These are phyloP conservation scores for Penicillium verrucosum DNA, from an alignment of 2,329 filamentous ascomycete genomes.

Conservation along the genomic window DNA sequence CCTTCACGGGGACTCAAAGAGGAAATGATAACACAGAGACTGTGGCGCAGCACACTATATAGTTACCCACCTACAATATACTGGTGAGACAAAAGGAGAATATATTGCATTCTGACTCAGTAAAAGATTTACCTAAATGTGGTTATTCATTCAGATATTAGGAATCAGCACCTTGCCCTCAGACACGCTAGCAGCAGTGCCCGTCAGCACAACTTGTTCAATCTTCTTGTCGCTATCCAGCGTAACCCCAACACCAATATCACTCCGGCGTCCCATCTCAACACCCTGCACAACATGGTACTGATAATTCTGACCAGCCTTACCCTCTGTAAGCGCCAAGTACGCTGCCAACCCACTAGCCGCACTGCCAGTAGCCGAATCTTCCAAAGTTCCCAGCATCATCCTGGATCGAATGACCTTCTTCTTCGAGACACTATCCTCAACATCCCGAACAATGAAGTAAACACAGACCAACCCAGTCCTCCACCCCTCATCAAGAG, in stretches of 20 bases:
- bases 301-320: slow-evolving; percentile 25
- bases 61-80: not conserved
- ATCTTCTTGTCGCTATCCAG: slow-evolving; percentile 26
- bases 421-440: slow-evolving; percentile 57
- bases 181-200: slow-evolving; percentile 35
- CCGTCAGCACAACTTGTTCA: slow-evolving; percentile 34
- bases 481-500: slow-evolving; percentile 37
- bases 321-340: slow-evolving; percentile 48
- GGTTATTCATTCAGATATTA: slow-evolving; percentile 1
- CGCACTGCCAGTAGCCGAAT: slow-evolving; percentile 53
- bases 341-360: slow-evolving; percentile 57
- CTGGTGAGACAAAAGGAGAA: not conserved
- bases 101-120: not conserved
- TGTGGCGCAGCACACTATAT: not conserved
- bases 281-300: slow-evolving; percentile 63
- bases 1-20: not conserved
- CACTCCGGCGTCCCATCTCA: slow-evolving; percentile 59
- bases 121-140: not conserved
- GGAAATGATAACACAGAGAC: not conserved
- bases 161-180: slow-evolving; percentile 34
- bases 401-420: slow-evolving; percentile 34
- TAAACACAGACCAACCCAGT: slow-evolving; percentile 31
- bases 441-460: slow-evolving; percentile 39
- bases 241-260: slow-evolving; percentile 35
- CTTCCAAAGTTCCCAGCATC: slow-evolving; percentile 30